A percentile compares a stretch with the other conserved stretches of the same genome.
phyloP scores from a whole-genome alignment of 2,329 filamentous ascomycete species.

The Pseudopithomyces chartarum region DNA sequence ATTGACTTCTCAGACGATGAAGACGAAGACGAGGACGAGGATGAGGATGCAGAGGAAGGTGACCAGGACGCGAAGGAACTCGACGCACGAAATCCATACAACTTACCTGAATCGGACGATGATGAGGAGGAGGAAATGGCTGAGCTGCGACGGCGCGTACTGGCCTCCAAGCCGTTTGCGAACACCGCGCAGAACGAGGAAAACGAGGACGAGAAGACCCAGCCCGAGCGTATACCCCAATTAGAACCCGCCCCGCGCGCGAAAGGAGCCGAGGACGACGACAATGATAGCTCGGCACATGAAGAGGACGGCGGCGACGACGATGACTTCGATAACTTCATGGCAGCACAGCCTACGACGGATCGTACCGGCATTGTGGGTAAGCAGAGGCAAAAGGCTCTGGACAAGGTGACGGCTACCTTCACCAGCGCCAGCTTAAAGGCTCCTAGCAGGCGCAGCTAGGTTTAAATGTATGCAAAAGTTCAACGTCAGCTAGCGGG shows the following conservation, averaged over 20 bases:
- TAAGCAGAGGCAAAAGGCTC: conserved; percentile 59
- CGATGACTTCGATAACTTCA: conserved; percentile 89
- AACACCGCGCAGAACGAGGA: conserved; percentile 52
- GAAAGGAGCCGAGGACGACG: conserved; percentile 58
- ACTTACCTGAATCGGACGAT: conserved; percentile 73
- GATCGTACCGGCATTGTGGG: conserved; percentile 77
- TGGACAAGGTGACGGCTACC: conserved; percentile 35
- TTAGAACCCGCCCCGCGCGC: conserved; percentile 50
- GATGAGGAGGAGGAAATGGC: conserved; percentile 93
- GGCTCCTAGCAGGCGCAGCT: conserved; percentile 23
- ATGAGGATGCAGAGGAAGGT: conserved; percentile 42
- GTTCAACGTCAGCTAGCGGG: not conserved
- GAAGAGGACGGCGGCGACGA: conserved; percentile 69
- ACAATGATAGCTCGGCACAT: conserved; percentile 55
- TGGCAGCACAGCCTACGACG: conserved; percentile 86
- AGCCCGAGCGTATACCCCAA: conserved; percentile 65
- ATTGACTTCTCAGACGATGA: conserved; percentile 51
- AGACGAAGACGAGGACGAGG: conserved; percentile 59
- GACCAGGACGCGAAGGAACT: conserved; percentile 49
- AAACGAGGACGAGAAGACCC: conserved; percentile 54
- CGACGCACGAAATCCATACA: conserved; percentile 69
- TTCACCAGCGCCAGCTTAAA: conserved; percentile 39
- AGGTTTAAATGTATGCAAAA: not conserved
- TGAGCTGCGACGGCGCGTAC: conserved; percentile 85
- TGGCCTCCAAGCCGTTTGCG: conserved; percentile 87